A percentile compares a stretch with the other conserved stretches of the same genome.
Evolutionary conservation across 1,284 basidiomycete species (phyloP).

Genomic region (Moniliella sp.): DNA sequence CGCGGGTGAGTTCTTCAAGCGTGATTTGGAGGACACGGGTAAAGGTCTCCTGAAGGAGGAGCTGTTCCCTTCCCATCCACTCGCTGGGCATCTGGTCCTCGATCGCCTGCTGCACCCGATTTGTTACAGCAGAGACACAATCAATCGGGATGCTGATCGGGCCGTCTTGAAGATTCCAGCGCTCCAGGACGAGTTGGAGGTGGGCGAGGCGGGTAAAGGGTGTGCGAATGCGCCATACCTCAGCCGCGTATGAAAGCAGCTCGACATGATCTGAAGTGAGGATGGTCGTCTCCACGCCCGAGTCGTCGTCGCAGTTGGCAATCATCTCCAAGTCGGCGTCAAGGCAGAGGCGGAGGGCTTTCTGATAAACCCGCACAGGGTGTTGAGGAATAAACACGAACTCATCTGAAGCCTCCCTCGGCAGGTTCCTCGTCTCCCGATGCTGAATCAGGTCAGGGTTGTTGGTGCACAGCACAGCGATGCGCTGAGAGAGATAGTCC

Average conservation of each 20-base stretch:
- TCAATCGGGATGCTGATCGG: no score
- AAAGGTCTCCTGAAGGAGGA: no score
- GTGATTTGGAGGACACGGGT: no score
- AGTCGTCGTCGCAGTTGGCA: conserved; percentile 60
- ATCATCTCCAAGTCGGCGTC: conserved; percentile 69
- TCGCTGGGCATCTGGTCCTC: no score
- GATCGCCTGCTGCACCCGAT: no score
- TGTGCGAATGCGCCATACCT: conserved; percentile 63
- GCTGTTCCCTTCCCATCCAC: no score
- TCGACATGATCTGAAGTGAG: conserved; percentile 60
- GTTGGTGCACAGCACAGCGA: conserved; percentile 63
- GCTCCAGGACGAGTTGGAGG: no score
- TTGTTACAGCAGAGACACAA: no score
- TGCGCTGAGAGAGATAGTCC: conserved; percentile 59
- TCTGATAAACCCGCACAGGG: conserved; percentile 60
- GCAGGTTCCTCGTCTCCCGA: conserved; percentile 4
- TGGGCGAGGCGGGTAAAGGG: not conserved
- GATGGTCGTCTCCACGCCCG: conserved; percentile 83
- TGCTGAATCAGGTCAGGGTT: conserved; percentile 51
- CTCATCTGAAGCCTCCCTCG: conserved; percentile 4
- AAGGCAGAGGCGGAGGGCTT: conserved; percentile 63
- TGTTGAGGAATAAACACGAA: conserved; percentile 74
- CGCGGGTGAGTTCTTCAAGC: no score
- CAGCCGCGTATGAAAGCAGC: conserved; percentile 63
- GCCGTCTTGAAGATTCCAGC: no score